phyloP scores from a whole-genome alignment of 192 early-diverging fungal genomes.

The Podila horticola region DNA sequence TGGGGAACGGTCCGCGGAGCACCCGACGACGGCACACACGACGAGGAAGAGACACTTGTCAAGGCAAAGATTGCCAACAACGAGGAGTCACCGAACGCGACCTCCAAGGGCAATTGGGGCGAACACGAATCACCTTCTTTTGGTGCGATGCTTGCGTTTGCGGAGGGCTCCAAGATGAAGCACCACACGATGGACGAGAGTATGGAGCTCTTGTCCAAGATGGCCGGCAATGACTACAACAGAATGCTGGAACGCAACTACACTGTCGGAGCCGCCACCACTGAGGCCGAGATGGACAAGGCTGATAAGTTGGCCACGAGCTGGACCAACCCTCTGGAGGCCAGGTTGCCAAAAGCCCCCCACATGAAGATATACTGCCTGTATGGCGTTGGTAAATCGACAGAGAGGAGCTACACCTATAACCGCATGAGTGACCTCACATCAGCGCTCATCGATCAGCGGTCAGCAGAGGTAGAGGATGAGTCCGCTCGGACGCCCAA shows the following conservation, averaged over 20 bases:
- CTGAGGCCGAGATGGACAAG: conserved; percentile 66
- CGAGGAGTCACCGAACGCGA: conserved; percentile 12
- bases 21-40: conserved; percentile 75
- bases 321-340: conserved; percentile 87
- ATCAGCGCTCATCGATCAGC: conserved; percentile 39
- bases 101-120: conserved; percentile 3
- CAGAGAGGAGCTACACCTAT: conserved; percentile 90
- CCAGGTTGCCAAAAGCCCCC: conserved; percentile 74
- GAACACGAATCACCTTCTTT: conserved; percentile 30
- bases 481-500: conserved; percentile 26
- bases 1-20: conserved; percentile 78
- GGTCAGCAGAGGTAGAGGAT: conserved; percentile 35
- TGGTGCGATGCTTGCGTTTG: conserved; percentile 46
- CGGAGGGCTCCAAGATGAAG: conserved; percentile 33
- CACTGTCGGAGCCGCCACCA: conserved; percentile 71
- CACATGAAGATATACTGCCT: conserved; percentile 84
- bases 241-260: conserved; percentile 67
- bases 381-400: conserved; percentile 82
- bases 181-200: conserved; percentile 54
- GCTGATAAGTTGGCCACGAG: conserved; percentile 67
- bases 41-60: conserved; percentile 39
- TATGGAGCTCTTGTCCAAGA: conserved; percentile 64
- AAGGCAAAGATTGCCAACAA: conserved; percentile 33
- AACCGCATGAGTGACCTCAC: conserved; percentile 45
- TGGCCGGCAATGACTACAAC: conserved; percentile 59